phyloP scores from a whole-genome alignment of 129 eudicot genomes.

The Tanacetum coccineum region DNA sequence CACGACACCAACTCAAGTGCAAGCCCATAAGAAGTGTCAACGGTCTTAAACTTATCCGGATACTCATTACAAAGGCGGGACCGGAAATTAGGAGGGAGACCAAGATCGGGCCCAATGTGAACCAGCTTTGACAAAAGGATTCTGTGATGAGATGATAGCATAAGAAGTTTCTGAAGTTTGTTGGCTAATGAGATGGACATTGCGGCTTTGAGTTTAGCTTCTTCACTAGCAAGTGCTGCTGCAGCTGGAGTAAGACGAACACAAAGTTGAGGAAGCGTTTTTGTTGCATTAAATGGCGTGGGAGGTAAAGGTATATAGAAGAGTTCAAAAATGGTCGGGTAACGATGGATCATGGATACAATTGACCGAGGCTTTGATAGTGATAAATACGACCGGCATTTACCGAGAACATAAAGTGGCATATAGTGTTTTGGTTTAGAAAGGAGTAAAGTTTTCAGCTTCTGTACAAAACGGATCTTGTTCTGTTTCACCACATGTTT shows the following conservation, averaged over 20 bases:
- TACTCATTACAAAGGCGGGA: slow-evolving; percentile 72
- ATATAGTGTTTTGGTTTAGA: slow-evolving; percentile 88
- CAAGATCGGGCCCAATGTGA: slow-evolving; percentile 91
- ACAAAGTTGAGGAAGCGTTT: slow-evolving; percentile 66
- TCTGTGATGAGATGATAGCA: slow-evolving; percentile 72
- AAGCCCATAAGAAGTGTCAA: slow-evolving; percentile 90
- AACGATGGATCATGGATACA: slow-evolving; percentile 73
- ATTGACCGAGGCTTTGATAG: slow-evolving; percentile 69
- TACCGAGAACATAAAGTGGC: slow-evolving; percentile 60
- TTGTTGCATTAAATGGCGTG: slow-evolving; percentile 66
- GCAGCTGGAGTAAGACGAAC: slow-evolving; percentile 92
- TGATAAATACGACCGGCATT: slow-evolving; percentile 68
- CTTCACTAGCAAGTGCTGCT: slow-evolving; percentile 60
- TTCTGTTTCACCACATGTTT: slow-evolving; percentile 75
- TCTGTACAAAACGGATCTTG: slow-evolving; percentile 80
- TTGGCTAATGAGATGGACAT: slow-evolving; percentile 45
- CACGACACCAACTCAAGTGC: slow-evolving; percentile 91
- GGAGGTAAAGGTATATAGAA: slow-evolving; percentile 69
- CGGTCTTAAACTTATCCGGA: slow-evolving; percentile 64
- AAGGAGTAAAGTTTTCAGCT: slow-evolving; percentile 74
- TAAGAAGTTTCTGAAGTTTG: slow-evolving; percentile 82
- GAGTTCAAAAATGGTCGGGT: slow-evolving; percentile 84
- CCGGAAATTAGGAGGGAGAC: slow-evolving; percentile 79
- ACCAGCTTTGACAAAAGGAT: slow-evolving; percentile 72
- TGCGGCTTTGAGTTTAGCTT: slow-evolving; percentile 46